A percentile compares a stretch with the other conserved stretches of the same genome.
phyloP scores from a whole-genome alignment of 2,329 filamentous ascomycete species.

The Byssoonygena ceratinophila region DNA sequence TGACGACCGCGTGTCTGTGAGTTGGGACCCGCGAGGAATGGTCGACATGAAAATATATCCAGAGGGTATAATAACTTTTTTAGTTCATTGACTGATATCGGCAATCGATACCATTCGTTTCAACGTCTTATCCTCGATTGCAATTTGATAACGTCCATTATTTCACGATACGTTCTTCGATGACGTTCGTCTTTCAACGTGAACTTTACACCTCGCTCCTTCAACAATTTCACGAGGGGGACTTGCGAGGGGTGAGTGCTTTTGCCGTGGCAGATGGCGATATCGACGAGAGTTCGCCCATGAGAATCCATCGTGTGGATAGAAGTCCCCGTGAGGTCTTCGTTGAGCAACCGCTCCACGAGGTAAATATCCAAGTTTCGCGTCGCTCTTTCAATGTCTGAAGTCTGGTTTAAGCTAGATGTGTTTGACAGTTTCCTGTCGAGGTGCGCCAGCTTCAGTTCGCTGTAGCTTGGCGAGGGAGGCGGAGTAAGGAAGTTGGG shows the following conservation, averaged over 20 bases:
- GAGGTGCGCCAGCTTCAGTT: not conserved
- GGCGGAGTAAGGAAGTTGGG: not conserved
- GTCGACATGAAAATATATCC: not conserved
- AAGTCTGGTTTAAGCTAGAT: constrained; percentile 3
- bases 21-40: not conserved
- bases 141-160: not conserved
- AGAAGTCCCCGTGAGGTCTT: not conserved
- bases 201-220: constrained; percentile 8
- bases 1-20: not conserved
- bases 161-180: constrained; percentile 8
- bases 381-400: constrained; percentile 7
- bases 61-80: too few species aligned
- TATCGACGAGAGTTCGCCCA: constrained; percentile 9
- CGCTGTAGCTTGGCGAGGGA: not conserved
- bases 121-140: not conserved
- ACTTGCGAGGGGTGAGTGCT: constrained; percentile 9
- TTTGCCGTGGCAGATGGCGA: constrained; percentile 8
- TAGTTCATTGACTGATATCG: too few species aligned
- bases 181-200: constrained; percentile 3
- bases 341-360: constrained; percentile 4
- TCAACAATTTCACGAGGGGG: constrained; percentile 1
- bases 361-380: constrained; percentile 4
- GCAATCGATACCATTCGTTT: not conserved
- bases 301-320: not conserved
- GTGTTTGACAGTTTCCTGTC: constrained; percentile 1